Base-by-base conservation (phyloP, 257 asterid species). In the Solanum tacnaense region DNA sequence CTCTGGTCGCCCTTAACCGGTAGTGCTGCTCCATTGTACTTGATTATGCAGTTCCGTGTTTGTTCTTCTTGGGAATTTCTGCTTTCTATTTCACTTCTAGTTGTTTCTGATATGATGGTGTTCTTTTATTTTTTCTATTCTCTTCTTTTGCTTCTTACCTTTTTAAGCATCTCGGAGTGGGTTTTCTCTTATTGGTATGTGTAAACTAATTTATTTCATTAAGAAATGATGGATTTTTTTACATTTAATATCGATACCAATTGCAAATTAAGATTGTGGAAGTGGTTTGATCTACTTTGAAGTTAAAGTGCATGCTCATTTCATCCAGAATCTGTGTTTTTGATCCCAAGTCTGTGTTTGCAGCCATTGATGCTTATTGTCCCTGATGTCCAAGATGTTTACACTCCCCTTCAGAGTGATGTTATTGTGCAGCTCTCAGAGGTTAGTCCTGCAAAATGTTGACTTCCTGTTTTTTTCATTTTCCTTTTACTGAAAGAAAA, bases 351-450 rank as follows among this genome's bases (percentile, higher is more conserved):
- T 21, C 21, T 75, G 20, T 38, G 20, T 21, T 67, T 92, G 94
- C 98, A 96, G 98, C 98, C 98, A 27, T 90, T 95, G 94, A 96
- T 96, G 99, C 98, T 96, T 88, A 92, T 96, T 87, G 98, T 96
- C 89, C 98, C 99, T 83, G 99, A 95, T 86, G 95, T 96, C 72
- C 98, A 94, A 93, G 98, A 95, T 83, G 98, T 96, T 75, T 96
- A 96, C 91, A 94, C 98, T 87, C 99, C 99, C 88, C 98, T 95
- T 6, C 92, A 93, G 88, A 95, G 95, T 90, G 99, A 96, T 89
- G 93, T 96, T 86, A 92, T 96, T 87, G 99, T 96, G 89, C 98
- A 86, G 88, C 95, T 96, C 89, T 90, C 98, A 73, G 99, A 95
- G 98, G 99, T 96, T 76, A 23, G 81, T 60, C 79, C 62, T 86